phyloP scores from a whole-genome alignment of 352 stramenopile genomes.

The Aphanomyces euteiches region DNA sequence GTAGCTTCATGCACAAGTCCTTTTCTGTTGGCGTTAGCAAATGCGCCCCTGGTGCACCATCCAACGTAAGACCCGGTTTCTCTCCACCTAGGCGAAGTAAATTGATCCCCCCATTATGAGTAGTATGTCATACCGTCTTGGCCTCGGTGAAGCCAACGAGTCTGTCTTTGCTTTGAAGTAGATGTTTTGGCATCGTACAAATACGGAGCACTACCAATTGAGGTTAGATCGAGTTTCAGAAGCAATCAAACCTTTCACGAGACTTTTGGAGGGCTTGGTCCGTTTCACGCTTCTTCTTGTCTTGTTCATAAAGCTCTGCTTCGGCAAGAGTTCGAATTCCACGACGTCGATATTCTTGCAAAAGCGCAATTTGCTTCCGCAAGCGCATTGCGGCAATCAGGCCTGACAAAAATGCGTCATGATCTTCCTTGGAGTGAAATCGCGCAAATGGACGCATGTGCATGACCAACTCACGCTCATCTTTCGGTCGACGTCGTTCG shows the following conservation, averaged over 20 bases:
- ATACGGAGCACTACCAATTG: slow-evolving; percentile 54
- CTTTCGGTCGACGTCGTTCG: slow-evolving; percentile 87
- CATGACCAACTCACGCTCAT: slow-evolving; percentile 93
- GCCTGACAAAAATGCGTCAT: slow-evolving; percentile 90
- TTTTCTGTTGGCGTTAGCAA: slow-evolving; percentile 89
- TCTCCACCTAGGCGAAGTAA: background rate
- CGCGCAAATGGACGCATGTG: slow-evolving; percentile 94
- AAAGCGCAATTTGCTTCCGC: slow-evolving; percentile 93
- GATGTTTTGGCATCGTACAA: slow-evolving; percentile 74
- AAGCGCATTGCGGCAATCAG: slow-evolving; percentile 88
- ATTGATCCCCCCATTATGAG: background rate
- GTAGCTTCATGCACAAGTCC: slow-evolving; percentile 84
- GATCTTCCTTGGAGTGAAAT: slow-evolving; percentile 91
- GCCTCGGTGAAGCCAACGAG: slow-evolving; percentile 61
- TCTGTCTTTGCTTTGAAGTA: slow-evolving; percentile 53
- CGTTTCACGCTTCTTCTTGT: slow-evolving; percentile 91
- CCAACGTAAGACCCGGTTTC: slow-evolving; percentile 54
- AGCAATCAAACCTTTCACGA: slow-evolving; percentile 54
- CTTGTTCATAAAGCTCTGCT: slow-evolving; percentile 92
- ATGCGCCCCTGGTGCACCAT: slow-evolving; percentile 77
- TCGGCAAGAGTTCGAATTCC: slow-evolving; percentile 92
- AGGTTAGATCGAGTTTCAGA: slow-evolving; percentile 4
- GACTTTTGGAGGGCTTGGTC: slow-evolving; percentile 87
- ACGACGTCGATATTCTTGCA: slow-evolving; percentile 95
- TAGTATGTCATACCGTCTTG: slow-evolving; percentile 33